phyloP scores from a whole-genome alignment of 108 stramenopile species.

The Skeletonema marinoi region DNA sequence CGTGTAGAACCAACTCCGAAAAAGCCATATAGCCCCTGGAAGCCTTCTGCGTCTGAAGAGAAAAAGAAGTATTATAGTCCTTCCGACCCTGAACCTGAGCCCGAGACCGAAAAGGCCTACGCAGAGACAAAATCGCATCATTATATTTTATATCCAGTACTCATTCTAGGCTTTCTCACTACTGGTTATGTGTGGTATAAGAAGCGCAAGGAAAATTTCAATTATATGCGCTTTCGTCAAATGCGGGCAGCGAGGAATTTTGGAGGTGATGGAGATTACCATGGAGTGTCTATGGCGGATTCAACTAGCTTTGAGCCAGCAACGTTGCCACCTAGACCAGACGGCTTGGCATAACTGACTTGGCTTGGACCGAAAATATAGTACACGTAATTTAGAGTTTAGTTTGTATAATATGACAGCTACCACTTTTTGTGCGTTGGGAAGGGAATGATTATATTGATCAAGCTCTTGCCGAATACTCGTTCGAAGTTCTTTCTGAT shows the following conservation, averaged over 20 bases:
- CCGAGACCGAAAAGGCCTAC: slow-evolving; percentile 41
- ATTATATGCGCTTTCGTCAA: slow-evolving; percentile 71
- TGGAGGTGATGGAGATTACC: slow-evolving; percentile 63
- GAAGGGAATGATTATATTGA: slow-evolving; percentile 18
- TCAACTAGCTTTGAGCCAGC: slow-evolving; percentile 83
- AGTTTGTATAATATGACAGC: background rate
- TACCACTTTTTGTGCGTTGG: background rate
- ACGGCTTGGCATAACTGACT: background rate
- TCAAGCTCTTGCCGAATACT: slow-evolving; percentile 20
- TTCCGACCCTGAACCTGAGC: slow-evolving; percentile 33
- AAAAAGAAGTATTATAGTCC: slow-evolving; percentile 45
- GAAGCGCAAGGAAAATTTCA: slow-evolving; percentile 60
- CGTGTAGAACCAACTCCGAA: slow-evolving; percentile 17
- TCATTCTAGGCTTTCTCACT: slow-evolving; percentile 51
- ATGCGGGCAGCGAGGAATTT: slow-evolving; percentile 51
- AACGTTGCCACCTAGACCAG: slow-evolving; percentile 77
- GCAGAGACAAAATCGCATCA: slow-evolving; percentile 49
- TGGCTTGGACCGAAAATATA: background rate
- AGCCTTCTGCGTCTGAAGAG: slow-evolving; percentile 28
- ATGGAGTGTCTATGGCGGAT: slow-evolving; percentile 57
- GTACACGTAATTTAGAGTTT: slow-evolving; percentile 19
- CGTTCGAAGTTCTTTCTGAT: slow-evolving; percentile 26
- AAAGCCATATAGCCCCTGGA: slow-evolving; percentile 13
- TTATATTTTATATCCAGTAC: slow-evolving; percentile 56
- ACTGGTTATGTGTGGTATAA: slow-evolving; percentile 62